A percentile compares a stretch with the other conserved stretches of the same genome.
phyloP scores from a whole-genome alignment of 2,329 filamentous ascomycete genomes.

The Phyllosticta citribraziliensis region DNA sequence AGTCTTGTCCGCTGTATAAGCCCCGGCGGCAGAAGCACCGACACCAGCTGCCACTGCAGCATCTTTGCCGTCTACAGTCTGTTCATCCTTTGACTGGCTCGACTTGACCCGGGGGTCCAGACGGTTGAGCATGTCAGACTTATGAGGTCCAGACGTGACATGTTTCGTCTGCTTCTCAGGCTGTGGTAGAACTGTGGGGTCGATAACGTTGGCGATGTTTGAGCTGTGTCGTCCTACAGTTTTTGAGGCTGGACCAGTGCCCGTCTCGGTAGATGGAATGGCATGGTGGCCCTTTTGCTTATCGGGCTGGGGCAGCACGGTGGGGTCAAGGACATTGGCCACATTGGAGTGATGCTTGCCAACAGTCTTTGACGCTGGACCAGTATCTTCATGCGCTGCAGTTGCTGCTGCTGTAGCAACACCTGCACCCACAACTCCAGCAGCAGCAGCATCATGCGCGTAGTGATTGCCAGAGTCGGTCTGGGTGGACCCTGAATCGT shows the following conservation, averaged over 20 bases:
- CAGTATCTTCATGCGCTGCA: neutral
- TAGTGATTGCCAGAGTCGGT: constrained; percentile 16
- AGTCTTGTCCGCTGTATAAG: constrained; percentile 1
- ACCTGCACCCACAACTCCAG: constrained; percentile 18
- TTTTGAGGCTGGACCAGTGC: constrained; percentile 15
- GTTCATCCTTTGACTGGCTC: constrained; percentile 11
- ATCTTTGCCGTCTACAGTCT: constrained; percentile 19
- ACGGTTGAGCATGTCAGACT: constrained; percentile 16
- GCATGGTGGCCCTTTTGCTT: constrained; percentile 7
- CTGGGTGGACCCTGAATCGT: neutral
- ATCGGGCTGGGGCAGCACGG: constrained; percentile 5
- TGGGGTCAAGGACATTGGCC: constrained; percentile 6
- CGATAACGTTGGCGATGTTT: constrained; percentile 17
- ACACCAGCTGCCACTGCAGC: constrained; percentile 17
- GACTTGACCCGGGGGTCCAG: constrained; percentile 21
- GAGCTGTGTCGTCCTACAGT: constrained; percentile 19
- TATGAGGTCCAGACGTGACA: constrained; percentile 16
- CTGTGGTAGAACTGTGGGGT: constrained; percentile 18
- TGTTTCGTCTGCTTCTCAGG: constrained; percentile 20
- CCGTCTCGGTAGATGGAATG: neutral
- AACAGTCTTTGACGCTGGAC: constrained; percentile 2
- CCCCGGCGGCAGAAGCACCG: constrained; percentile 11
- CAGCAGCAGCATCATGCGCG: constrained; percentile 20
- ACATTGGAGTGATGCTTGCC: constrained; percentile 6
- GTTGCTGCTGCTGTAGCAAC: neutral